Conservation (phyloP, 1,139 yeast species). For the Hanseniaspora gamundiae region DNA sequence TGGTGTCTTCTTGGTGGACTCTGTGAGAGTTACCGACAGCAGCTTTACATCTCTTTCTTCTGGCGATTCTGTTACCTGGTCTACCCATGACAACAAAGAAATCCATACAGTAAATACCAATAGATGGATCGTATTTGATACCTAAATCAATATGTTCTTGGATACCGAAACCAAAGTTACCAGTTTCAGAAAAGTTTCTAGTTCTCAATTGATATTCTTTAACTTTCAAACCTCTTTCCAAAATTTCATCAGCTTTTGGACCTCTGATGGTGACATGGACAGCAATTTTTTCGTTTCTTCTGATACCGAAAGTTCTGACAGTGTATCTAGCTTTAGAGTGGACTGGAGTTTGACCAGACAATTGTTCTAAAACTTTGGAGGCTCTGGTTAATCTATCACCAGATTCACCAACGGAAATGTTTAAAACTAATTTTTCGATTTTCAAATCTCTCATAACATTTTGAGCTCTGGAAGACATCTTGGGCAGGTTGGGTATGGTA, state of each 20-base stretch:
- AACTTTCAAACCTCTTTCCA: constrained; percentile 99
- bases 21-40: constrained; percentile 87
- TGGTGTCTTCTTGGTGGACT: constrained; percentile 87
- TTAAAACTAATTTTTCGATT: constrained; percentile 98
- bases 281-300: constrained; percentile 99
- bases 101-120: constrained; percentile 99
- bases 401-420: constrained; percentile 99
- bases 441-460: constrained; percentile 97
- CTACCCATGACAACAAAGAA: constrained; percentile 99
- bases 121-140: constrained; percentile 99
- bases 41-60: constrained; percentile 95
- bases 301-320: constrained; percentile 98
- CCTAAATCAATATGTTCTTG: constrained; percentile 99
- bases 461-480: constrained; percentile 35
- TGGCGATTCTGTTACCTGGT: constrained; percentile 98
- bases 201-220: constrained; percentile 95
- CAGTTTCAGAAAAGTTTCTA: constrained; percentile 95
- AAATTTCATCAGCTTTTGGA: constrained; percentile 99
- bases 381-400: constrained; percentile 99
- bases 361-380: constrained; percentile 98
- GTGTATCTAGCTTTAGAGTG: constrained; percentile 99
- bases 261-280: constrained; percentile 99
- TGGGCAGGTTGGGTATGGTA: constrained; percentile 13
- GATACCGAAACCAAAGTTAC: constrained; percentile 99
- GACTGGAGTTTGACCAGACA: constrained; percentile 99